Percentiles rank a stretch among this genome's conserved stretches.
Evolutionary conservation across 352 stramenopile genomes (phyloP).

Genomic region (Plasmopara halstedii): DNA sequence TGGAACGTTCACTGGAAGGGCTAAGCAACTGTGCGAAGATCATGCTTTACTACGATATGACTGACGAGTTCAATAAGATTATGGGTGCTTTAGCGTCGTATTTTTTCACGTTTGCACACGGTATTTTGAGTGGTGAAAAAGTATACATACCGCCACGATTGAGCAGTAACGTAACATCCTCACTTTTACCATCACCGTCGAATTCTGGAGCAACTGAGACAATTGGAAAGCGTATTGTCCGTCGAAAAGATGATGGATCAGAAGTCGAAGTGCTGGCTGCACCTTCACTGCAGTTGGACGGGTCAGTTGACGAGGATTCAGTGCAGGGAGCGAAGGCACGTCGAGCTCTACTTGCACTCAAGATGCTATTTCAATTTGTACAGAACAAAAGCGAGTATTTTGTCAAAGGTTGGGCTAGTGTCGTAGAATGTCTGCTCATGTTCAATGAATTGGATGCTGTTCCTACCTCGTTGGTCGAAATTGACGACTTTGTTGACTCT

Average conservation of each 20-base stretch:
- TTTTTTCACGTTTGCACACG: slow-evolving; percentile 80
- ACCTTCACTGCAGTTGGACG: slow-evolving; percentile 8
- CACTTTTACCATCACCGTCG: slow-evolving; percentile 3
- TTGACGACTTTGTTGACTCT: slow-evolving; percentile 84
- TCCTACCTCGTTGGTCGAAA: slow-evolving; percentile 80
- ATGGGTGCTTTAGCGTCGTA: slow-evolving; percentile 75
- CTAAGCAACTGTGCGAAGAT: slow-evolving; percentile 81
- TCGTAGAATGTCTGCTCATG: slow-evolving; percentile 82
- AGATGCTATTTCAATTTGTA: slow-evolving; percentile 81
- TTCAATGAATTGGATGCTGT: slow-evolving; percentile 85
- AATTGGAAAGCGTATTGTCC: slow-evolving; percentile 23
- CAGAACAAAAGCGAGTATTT: slow-evolving; percentile 74
- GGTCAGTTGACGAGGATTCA: slow-evolving; percentile 40
- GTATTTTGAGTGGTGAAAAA: slow-evolving; percentile 77
- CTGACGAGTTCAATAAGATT: slow-evolving; percentile 74
- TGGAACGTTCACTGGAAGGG: slow-evolving; percentile 74
- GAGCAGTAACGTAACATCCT: slow-evolving; percentile 14
- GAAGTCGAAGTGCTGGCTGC: slow-evolving; percentile 34
- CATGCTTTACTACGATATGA: slow-evolving; percentile 79
- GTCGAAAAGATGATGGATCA: slow-evolving; percentile 23
- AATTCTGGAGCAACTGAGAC: slow-evolving; percentile 10
- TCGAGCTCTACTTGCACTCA: slow-evolving; percentile 63
- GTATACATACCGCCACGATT: slow-evolving; percentile 60
- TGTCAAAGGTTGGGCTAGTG: slow-evolving; percentile 69
- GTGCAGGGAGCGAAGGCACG: slow-evolving; percentile 67